These are phyloP conservation scores for Periglandula ipomoeae DNA, from an alignment of 2,329 filamentous ascomycete species.

Conservation along the genomic window DNA sequence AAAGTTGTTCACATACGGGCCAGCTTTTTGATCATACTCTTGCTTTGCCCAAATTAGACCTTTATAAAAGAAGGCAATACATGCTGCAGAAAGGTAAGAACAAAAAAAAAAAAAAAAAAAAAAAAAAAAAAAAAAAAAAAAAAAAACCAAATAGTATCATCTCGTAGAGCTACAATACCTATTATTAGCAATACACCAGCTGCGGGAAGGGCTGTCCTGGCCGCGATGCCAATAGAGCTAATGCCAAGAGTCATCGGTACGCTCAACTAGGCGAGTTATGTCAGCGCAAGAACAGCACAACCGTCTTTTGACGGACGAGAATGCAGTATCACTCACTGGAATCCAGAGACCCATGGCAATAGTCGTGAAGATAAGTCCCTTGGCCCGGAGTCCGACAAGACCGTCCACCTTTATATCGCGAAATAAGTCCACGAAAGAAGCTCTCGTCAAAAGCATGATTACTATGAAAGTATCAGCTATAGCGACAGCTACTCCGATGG, in stretches of 20 bases:
- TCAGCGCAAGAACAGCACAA: background rate
- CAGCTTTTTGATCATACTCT: slow-evolving; percentile 1
- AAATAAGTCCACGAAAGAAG: slow-evolving; percentile 28
- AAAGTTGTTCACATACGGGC: slow-evolving; percentile 2
- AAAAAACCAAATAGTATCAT: no score
- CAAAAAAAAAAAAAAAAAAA: background rate
- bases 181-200: slow-evolving; percentile 39
- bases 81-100: no score
- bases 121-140: background rate
- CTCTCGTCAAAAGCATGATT: slow-evolving; percentile 29
- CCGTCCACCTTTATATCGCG: slow-evolving; percentile 21
- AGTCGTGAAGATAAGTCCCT: slow-evolving; percentile 32
- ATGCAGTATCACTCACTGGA: slow-evolving; percentile 31
- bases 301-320: background rate
- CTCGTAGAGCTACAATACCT: no score
- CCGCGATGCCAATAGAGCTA: slow-evolving; percentile 29
- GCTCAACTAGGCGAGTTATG: slow-evolving; percentile 32
- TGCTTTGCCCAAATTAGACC: slow-evolving; percentile 9
- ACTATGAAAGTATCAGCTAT: slow-evolving; percentile 37
- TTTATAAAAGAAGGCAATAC: slow-evolving; percentile 19
- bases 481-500: slow-evolving; percentile 36
- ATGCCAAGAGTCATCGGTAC: slow-evolving; percentile 42
- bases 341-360: slow-evolving; percentile 43
- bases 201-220: slow-evolving; percentile 41
- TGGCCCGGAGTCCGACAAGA: slow-evolving; percentile 22